phyloP scores from a whole-genome alignment of 176 grass and related monocot species.

The Guadua angustifolia region DNA sequence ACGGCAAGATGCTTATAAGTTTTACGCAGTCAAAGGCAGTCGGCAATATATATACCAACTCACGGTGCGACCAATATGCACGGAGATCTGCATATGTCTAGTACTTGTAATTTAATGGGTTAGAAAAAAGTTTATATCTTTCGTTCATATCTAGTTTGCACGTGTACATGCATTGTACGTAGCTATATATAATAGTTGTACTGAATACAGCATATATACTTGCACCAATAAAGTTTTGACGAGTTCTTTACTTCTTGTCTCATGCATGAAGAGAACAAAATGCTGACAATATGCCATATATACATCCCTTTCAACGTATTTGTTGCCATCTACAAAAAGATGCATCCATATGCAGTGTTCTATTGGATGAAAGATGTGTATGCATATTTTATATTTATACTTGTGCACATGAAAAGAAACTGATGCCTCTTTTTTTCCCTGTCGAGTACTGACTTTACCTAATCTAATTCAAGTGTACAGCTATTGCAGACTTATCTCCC shows the following conservation, averaged over 20 bases:
- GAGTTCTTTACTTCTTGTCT: not conserved
- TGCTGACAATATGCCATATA: not conserved
- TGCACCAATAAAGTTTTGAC: not conserved
- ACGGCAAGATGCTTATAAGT: not conserved
- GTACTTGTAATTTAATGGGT: constrained; percentile 18
- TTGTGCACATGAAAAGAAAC: not conserved
- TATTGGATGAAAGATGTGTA: not conserved
- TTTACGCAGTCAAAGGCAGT: not conserved
- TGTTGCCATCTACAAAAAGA: not conserved
- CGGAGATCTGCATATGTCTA: constrained; percentile 1
- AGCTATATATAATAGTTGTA: constrained; percentile 4
- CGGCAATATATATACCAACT: not conserved
- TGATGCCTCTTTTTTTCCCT: not conserved
- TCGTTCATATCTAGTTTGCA: not conserved
- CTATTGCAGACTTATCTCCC: constrained; percentile 37
- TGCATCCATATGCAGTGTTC: not conserved
- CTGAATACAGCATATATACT: not conserved
- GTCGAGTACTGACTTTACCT: not conserved
- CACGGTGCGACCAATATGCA: not conserved
- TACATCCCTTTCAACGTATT: not conserved
- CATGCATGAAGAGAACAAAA: not conserved
- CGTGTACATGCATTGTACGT: not conserved
- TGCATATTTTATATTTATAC: not conserved
- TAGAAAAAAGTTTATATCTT: not conserved
- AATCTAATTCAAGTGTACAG: not conserved